Conservation (phyloP, 176 grass and related monocot genomes). For the Poa annua region DNA sequence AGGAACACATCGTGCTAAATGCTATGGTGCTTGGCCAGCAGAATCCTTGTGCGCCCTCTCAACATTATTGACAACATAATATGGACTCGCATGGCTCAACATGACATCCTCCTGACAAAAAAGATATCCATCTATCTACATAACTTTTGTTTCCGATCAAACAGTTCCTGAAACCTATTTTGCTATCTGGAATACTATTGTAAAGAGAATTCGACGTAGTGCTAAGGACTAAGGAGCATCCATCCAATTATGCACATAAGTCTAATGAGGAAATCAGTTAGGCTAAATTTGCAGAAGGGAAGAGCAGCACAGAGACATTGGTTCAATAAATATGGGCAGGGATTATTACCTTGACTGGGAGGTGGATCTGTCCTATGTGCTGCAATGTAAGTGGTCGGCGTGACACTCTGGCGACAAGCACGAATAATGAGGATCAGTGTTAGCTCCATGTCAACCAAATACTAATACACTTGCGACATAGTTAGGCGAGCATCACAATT, state of each 20-base stretch:
- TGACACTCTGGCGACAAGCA: constrained; percentile 59
- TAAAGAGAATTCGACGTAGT: background rate
- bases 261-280: background rate
- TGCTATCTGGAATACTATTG: background rate
- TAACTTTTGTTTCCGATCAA: background rate
- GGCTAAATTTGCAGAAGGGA: background rate
- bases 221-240: background rate
- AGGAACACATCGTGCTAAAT: background rate
- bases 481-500: background rate
- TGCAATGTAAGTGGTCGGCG: constrained; percentile 68
- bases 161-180: background rate
- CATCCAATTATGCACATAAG: background rate
- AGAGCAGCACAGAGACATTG: background rate
- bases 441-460: background rate
- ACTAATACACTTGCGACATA: background rate
- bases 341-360: constrained; percentile 77
- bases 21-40: background rate
- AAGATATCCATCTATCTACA: constrained; percentile 4
- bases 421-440: background rate
- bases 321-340: background rate
- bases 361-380: constrained; percentile 79
- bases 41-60: background rate
- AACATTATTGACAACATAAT: background rate
- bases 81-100: background rate
- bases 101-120: background rate